These are phyloP conservation scores for Setaria italica DNA, from an alignment of 202 grass and related monocot genomes.

Conservation along the genomic window DNA sequence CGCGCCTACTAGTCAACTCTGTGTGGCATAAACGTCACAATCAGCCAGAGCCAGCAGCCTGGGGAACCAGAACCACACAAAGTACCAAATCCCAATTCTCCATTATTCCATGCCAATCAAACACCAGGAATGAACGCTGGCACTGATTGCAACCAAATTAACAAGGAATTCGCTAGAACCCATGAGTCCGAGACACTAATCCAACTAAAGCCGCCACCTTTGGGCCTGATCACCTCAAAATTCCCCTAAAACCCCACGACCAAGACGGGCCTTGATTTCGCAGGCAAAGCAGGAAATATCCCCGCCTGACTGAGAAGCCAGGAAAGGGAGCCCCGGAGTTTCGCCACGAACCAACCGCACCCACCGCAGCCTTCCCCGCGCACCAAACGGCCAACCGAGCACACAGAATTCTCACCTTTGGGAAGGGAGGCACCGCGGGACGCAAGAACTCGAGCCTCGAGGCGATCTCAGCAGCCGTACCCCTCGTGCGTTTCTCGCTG, in stretches of 20 bases:
- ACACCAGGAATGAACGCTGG: neutral
- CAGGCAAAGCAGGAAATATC: neutral
- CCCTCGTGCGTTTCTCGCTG: neutral
- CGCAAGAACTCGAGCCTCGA: neutral
- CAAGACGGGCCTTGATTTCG: neutral
- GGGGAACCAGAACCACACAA: conserved; percentile 31
- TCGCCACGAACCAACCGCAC: neutral
- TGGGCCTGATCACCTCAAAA: conserved; percentile 42
- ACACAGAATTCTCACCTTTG: conserved; percentile 46
- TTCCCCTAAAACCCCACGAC: neutral
- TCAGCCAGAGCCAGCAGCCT: conserved; percentile 20
- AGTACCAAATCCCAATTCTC: conserved; percentile 31
- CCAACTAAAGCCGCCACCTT: conserved; percentile 37
- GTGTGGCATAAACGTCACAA: conserved; percentile 41
- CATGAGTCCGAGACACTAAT: neutral
- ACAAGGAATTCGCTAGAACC: conserved; percentile 20
- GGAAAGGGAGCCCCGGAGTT: neutral
- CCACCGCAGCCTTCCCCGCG: neutral
- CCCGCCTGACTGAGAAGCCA: neutral
- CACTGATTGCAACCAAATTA: neutral
- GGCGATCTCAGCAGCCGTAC: conserved; percentile 10
- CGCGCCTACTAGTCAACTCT: conserved; percentile 33
- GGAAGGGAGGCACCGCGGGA: neutral
- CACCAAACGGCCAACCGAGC: conserved; percentile 7
- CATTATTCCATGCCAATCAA: conserved; percentile 27